A percentile compares a stretch with the other conserved stretches of the same genome.
phyloP scores from a whole-genome alignment of 495 filamentous ascomycete genomes.

The Penicillium robsamsonii region DNA sequence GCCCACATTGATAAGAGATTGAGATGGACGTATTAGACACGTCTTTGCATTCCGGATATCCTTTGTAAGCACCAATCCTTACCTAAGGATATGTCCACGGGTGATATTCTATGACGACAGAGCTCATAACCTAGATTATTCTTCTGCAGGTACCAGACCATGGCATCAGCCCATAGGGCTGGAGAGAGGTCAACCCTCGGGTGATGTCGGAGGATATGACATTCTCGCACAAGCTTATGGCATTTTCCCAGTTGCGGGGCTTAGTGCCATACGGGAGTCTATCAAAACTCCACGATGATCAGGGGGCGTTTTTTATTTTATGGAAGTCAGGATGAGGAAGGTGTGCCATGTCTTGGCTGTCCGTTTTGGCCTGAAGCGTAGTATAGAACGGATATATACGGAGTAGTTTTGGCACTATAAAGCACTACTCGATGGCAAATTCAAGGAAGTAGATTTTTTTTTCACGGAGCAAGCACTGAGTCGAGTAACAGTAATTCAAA shows the following conservation, averaged over 20 bases:
- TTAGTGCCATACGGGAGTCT: slow-evolving; percentile 18
- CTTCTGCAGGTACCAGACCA: slow-evolving; percentile 26
- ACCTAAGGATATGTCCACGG: background rate
- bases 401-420: background rate
- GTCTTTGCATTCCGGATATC: background rate
- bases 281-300: slow-evolving; percentile 23
- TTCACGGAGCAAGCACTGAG: slow-evolving; percentile 25
- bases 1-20: slow-evolving; percentile 1
- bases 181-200: slow-evolving; percentile 13
- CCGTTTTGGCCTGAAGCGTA: background rate
- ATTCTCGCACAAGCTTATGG: slow-evolving; percentile 12
- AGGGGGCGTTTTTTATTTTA: slow-evolving; percentile 14
- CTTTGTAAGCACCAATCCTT: background rate
- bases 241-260: slow-evolving; percentile 19
- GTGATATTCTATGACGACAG: slow-evolving; percentile 5
- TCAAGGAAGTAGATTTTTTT: slow-evolving; percentile 13
- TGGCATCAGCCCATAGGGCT: slow-evolving; percentile 18
- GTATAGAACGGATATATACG: background rate
- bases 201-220: slow-evolving; percentile 25
- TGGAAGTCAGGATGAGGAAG: background rate
- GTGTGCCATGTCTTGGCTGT: slow-evolving; percentile 3
- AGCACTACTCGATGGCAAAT: background rate
- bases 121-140: slow-evolving; percentile 18
- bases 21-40: background rate
- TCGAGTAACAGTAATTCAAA: slow-evolving; percentile 11